These are phyloP conservation scores for Gynostemma pentaphyllum DNA, from an alignment of 306 rosid species.

Conservation along the genomic window DNA sequence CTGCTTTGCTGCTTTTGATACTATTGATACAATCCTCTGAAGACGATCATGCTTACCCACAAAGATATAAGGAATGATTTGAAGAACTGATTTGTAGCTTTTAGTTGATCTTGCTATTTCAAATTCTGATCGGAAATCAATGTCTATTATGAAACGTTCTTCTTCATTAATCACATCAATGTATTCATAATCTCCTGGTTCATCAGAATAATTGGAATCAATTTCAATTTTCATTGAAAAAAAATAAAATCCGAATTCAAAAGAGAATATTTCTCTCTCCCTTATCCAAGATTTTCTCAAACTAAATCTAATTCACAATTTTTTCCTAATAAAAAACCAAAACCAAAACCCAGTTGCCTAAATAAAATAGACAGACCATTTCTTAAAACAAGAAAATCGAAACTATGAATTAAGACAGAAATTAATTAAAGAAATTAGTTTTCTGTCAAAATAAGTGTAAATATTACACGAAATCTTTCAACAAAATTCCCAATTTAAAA, in stretches of 20 bases:
- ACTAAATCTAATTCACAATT: neutral
- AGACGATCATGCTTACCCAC: constrained; percentile 78
- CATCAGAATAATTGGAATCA: neutral
- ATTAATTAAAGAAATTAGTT: too few relatives aligned
- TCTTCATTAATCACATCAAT: constrained; percentile 61
- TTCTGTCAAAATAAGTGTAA: too few relatives aligned
- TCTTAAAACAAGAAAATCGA: too few relatives aligned
- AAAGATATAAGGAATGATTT: constrained; percentile 63
- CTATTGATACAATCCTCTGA: constrained; percentile 44
- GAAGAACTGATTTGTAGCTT: constrained; percentile 58
- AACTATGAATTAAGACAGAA: too few relatives aligned
- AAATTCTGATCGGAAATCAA: constrained; percentile 87
- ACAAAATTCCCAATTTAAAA: neutral
- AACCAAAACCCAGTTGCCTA: too few relatives aligned
- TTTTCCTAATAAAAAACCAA: too few relatives aligned
- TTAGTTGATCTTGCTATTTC: constrained; percentile 91
- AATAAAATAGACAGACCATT: too few relatives aligned
- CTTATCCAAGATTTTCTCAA: neutral
- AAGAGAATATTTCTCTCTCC: neutral
- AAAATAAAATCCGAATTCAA: neutral
- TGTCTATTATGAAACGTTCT: constrained; percentile 70
- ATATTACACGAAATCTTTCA: too few relatives aligned
- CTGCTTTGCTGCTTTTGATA: constrained; percentile 73
- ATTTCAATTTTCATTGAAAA: neutral
- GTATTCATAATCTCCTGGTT: constrained; percentile 80